Evolutionary conservation across 78 protist genomes (phyloP), one percentile per base, ranked within the genome.

Genomic region (Dictyostelium brefeldianum): DNA sequence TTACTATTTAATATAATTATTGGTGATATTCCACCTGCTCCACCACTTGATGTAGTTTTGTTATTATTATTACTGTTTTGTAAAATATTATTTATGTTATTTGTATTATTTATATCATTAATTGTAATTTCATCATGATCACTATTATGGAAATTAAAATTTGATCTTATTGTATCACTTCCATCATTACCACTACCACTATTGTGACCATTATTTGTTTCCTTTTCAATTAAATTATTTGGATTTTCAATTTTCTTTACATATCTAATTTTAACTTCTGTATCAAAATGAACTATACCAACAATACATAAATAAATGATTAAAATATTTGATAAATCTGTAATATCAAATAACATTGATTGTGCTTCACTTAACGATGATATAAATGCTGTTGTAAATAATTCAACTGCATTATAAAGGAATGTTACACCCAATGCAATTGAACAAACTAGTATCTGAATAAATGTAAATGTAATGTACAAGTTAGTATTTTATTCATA

Each of bases 351-450:
- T 29, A 65, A 14, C 36, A 65, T 65, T 22, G 47, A 22, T 65
- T 65, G 73, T 27, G 29, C 3, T 29, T 65, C 73, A 29, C 27
- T 29, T 65, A 65, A 29, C 12, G 36, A 29, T 65, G 36, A 22
- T 65, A 65, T 29, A 65, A 65, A 65, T 14, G 73, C 73, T 29
- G 73, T 65, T 65, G 73, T 65, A 65, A 65, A 65, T 65, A 65
- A 65, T 29, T 65, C 73, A 3, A 65, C 73, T 29, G 73, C 73
- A 65, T 65, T 65, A 65, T 65, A 65, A 25, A 65, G 27, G 27
- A 65, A 65, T 22, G 73, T 65, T 25, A 65, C 46, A 4, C 73
- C 73, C 14, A 65, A 65, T 12, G 73, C 73, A 29, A 65, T 65
- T 65, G 73, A 65, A 29, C 73, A 65, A 65, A 22, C 36, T 29